Evolutionary conservation across 2,329 filamentous ascomycete genomes (phyloP).

Genomic region (Apiospora kogelbergensis): DNA sequence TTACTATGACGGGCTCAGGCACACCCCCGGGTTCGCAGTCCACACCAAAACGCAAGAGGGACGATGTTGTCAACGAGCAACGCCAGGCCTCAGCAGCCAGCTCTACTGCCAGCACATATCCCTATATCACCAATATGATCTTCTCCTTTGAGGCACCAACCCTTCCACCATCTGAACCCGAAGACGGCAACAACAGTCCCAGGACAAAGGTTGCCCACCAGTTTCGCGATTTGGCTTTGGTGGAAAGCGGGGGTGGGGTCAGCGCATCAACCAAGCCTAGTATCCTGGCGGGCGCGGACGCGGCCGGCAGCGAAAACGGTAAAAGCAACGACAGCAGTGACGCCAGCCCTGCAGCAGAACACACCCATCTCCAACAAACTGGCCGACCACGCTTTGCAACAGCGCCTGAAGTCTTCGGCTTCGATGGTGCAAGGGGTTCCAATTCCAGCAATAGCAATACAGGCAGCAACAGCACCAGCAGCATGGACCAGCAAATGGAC

Average conservation of each 20-base stretch:
- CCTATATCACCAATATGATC: conserved; percentile 21
- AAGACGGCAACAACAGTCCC: conserved; percentile 54
- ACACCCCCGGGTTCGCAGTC: conserved; percentile 13
- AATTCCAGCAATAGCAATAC: conserved; percentile 9
- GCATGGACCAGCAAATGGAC: conserved; percentile 25
- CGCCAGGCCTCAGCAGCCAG: not conserved
- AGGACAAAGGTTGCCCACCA: conserved; percentile 50
- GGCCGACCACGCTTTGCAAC: not conserved
- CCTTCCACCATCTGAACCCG: conserved; percentile 21
- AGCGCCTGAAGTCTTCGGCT: conserved; percentile 26
- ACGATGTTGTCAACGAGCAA: conserved; percentile 30
- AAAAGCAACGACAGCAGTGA: conserved; percentile 18
- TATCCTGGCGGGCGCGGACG: conserved; percentile 2
- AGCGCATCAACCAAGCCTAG: conserved; percentile 16
- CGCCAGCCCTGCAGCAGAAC: conserved; percentile 5
- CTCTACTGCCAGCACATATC: conserved; percentile 12
- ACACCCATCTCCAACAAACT: conserved; percentile 10
- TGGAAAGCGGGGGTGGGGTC: conserved; percentile 45
- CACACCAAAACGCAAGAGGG: conserved; percentile 49
- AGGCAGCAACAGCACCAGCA: not conserved
- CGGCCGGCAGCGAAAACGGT: conserved; percentile 12
- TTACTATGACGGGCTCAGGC: not conserved
- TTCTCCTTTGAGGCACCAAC: conserved; percentile 47
- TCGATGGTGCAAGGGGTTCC: conserved; percentile 22
- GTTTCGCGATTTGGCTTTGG: conserved; percentile 51